phyloP scores from a whole-genome alignment of 2,329 filamentous ascomycete genomes.

The Aspergillus eucalypticola region DNA sequence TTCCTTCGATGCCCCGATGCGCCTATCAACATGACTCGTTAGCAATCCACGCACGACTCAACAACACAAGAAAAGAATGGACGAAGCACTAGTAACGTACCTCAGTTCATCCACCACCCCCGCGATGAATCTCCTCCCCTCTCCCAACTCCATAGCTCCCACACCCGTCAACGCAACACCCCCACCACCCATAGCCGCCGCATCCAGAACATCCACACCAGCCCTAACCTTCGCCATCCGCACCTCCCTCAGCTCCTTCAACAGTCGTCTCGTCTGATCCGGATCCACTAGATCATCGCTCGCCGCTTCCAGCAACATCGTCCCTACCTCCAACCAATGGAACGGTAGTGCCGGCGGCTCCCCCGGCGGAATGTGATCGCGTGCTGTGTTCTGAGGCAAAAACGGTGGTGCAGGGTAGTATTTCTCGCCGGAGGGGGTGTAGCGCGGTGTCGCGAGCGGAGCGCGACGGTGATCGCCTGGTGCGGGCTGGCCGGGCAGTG shows the following conservation, averaged over 20 bases:
- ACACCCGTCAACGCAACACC: conserved; percentile 79
- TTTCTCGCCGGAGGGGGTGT: conserved; percentile 41
- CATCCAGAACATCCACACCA: conserved; percentile 69
- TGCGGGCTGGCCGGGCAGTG: conserved; percentile 54
- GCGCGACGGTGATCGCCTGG: conserved; percentile 25
- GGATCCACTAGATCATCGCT: conserved; percentile 76
- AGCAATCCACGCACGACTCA: background rate
- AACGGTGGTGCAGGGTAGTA: conserved; percentile 69
- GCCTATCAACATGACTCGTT: conserved; percentile 49
- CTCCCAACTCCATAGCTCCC: conserved; percentile 88
- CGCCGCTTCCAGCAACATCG: conserved; percentile 82
- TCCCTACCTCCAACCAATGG: conserved; percentile 90
- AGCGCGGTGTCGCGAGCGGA: conserved; percentile 30
- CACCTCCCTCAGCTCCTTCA: conserved; percentile 83
- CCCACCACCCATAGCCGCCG: conserved; percentile 51
- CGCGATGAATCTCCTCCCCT: conserved; percentile 78
- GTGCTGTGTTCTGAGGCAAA: conserved; percentile 70
- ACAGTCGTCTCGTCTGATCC: conserved; percentile 70
- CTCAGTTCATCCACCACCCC: conserved; percentile 84
- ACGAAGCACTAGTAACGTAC: conserved; percentile 31
- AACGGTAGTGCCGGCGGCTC: conserved; percentile 66
- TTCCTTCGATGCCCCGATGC: conserved; percentile 79
- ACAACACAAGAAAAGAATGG: background rate
- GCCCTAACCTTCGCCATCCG: conserved; percentile 84
- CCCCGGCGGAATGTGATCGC: conserved; percentile 55